Percentiles rank a stretch among this genome's conserved stretches.
These are phyloP conservation scores for Pichia sp. DNA, from an alignment of 1,139 yeast genomes.

Conservation along the genomic window DNA sequence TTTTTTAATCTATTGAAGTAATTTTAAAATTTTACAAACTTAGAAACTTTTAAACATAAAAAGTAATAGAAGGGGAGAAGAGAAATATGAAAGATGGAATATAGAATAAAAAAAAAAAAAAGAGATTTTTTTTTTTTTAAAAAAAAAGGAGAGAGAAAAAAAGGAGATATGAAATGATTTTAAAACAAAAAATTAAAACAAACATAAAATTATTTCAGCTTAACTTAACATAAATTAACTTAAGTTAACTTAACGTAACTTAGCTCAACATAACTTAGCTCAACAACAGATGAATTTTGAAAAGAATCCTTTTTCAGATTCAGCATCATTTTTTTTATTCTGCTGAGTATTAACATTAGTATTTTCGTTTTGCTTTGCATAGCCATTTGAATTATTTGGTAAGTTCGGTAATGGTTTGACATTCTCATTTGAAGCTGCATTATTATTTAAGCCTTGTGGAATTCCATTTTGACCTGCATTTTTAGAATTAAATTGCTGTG, in stretches of 20 bases:
- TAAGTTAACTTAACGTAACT: too few relatives aligned
- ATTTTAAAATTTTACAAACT: background rate
- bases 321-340: constrained; percentile 14
- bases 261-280: too few relatives aligned
- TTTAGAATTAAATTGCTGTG: constrained; percentile 1
- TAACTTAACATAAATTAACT: too few relatives aligned
- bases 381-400: constrained; percentile 18
- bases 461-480: constrained; percentile 9
- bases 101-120: background rate
- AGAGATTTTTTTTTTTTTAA: too few relatives aligned
- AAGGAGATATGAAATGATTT: too few relatives aligned
- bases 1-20: background rate
- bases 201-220: too few relatives aligned
- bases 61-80: background rate
- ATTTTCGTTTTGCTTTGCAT: constrained; percentile 17
- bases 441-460: constrained; percentile 1
- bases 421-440: constrained; percentile 8
- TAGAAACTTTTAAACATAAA: background rate
- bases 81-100: background rate
- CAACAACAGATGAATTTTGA: constrained; percentile 20
- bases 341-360: background rate
- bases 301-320: constrained; percentile 24
- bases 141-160: too few relatives aligned
- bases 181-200: too few relatives aligned
- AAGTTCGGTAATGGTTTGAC: constrained; percentile 29